Conservation (phyloP, 805 yeast species). For the Brettanomyces naardenensis region DNA sequence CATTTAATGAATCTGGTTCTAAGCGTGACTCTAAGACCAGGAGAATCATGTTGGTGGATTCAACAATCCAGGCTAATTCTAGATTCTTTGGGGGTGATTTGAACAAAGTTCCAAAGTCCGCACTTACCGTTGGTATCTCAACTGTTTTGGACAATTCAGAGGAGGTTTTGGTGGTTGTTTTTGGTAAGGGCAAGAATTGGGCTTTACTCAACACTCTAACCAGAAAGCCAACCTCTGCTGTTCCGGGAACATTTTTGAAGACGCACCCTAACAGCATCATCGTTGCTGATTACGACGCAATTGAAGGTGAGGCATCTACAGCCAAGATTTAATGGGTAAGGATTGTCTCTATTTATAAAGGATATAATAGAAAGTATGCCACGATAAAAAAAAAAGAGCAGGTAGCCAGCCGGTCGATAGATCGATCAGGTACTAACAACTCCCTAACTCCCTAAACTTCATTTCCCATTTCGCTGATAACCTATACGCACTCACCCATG, state of each 20-base stretch:
- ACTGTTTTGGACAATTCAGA: constrained; percentile 48
- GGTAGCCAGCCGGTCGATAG: too few relatives aligned
- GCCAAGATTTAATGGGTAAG: too few relatives aligned
- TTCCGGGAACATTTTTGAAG: constrained; percentile 44
- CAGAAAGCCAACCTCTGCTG: constrained; percentile 32
- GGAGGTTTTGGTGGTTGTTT: constrained; percentile 43
- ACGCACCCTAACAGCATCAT: constrained; percentile 36
- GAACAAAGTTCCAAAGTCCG: constrained; percentile 41
- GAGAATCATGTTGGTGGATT: constrained; percentile 35
- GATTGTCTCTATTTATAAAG: too few relatives aligned
- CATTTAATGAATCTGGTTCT: constrained; percentile 53
- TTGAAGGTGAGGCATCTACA: too few relatives aligned
- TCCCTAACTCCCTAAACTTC: too few relatives aligned
- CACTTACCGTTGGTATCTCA: constrained; percentile 49
- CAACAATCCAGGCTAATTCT: constrained; percentile 46
- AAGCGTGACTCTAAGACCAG: constrained; percentile 37
- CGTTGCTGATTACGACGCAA: constrained; percentile 42
- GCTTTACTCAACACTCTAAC: constrained; percentile 40
- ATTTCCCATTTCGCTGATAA: too few relatives aligned
- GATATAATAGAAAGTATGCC: too few relatives aligned
- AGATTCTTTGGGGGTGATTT: constrained; percentile 41
- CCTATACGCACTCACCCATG: too few relatives aligned
- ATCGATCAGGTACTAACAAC: too few relatives aligned
- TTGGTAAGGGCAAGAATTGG: constrained; percentile 37
- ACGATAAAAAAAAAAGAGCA: too few relatives aligned